Conservation (phyloP, 192 early-diverging fungal species). For the Glomus cerebriforme region DNA sequence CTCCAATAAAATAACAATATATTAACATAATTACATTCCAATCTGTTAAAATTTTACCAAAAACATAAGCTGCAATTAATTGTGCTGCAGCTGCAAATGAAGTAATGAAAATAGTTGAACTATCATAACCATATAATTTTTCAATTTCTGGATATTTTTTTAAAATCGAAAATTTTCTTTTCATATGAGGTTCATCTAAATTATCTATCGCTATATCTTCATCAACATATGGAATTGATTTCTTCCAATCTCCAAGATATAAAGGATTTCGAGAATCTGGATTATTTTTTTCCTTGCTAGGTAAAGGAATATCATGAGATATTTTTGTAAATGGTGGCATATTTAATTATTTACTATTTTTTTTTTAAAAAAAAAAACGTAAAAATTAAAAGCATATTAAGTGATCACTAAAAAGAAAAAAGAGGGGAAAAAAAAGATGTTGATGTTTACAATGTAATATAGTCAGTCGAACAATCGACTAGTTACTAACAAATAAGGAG, state of each 20-base stretch:
- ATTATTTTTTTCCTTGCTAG: no score
- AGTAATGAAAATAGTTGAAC: slow-evolving; percentile 76
- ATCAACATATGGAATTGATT: slow-evolving; percentile 72
- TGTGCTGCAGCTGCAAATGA: slow-evolving; percentile 68
- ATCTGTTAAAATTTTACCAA: slow-evolving; percentile 67
- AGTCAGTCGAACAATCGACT: no score
- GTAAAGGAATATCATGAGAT: no score
- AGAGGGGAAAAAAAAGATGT: no score
- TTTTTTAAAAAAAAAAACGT: no score
- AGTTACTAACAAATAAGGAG: no score
- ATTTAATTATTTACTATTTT: no score
- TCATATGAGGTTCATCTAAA: slow-evolving; percentile 93
- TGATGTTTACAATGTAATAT: no score
- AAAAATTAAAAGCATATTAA: no score
- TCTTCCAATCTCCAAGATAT: slow-evolving; percentile 81
- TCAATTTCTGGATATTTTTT: slow-evolving; percentile 86
- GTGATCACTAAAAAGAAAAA: no score
- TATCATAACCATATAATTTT: slow-evolving; percentile 81
- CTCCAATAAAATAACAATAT: slow-evolving; percentile 79
- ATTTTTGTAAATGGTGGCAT: no score
- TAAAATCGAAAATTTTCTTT: slow-evolving; percentile 86
- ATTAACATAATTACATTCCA: slow-evolving; percentile 67
- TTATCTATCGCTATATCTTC: slow-evolving; percentile 80
- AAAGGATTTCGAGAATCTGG: slow-evolving; percentile 71
- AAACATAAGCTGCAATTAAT: slow-evolving; percentile 76